These are phyloP conservation scores for Zygoascus biomembranicola DNA, from an alignment of 805 yeast genomes.

Conservation along the genomic window DNA sequence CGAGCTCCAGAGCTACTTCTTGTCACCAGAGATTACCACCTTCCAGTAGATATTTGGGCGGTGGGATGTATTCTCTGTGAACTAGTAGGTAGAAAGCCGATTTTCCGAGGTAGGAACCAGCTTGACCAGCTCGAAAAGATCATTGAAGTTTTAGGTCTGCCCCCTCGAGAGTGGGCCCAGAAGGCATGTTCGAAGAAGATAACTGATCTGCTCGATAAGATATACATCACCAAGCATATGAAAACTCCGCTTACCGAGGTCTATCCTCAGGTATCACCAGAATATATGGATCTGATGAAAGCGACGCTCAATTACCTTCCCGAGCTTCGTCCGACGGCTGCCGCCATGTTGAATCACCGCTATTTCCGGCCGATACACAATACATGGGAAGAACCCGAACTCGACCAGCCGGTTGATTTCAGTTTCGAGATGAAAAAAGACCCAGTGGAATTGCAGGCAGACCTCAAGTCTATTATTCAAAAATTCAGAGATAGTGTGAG, in stretches of 20 bases:
- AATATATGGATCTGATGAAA: constrained; percentile 44
- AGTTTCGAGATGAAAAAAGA: constrained; percentile 44
- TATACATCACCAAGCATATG: neutral
- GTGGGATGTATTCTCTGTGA: constrained; percentile 87
- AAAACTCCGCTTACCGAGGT: constrained; percentile 23
- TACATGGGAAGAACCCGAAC: constrained; percentile 44
- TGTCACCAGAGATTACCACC: constrained; percentile 49
- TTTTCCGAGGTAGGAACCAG: constrained; percentile 70
- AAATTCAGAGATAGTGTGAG: neutral
- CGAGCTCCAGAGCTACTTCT: constrained; percentile 86
- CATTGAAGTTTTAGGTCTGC: constrained; percentile 62
- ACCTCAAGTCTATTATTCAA: neutral
- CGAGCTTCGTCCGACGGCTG: constrained; percentile 43
- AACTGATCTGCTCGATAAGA: neutral
- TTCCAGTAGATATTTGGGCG: constrained; percentile 86
- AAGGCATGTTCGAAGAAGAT: neutral
- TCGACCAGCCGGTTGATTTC: constrained; percentile 45
- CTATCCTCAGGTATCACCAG: constrained; percentile 53
- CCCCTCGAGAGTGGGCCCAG: constrained; percentile 30
- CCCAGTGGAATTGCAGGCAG: neutral
- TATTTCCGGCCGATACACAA: constrained; percentile 50
- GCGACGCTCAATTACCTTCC: constrained; percentile 60
- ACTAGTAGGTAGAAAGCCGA: constrained; percentile 68
- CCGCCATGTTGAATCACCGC: constrained; percentile 47
- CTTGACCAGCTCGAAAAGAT: constrained; percentile 65